Conservation (phyloP, 140 eudicot species). For the Erigeron philadelphicus region DNA sequence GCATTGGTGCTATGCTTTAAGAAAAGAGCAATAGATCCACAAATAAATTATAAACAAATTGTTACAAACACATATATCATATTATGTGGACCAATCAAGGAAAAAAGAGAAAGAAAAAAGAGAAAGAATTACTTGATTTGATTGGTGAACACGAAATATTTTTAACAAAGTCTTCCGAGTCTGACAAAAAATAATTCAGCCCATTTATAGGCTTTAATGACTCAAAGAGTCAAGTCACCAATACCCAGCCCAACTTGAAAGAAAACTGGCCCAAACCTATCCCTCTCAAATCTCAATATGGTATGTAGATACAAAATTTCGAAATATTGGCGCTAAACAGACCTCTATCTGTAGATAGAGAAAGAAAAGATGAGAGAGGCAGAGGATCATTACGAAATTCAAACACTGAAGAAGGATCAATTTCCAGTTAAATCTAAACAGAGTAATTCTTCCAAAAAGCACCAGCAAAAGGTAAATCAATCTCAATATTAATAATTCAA, state of each 20-base stretch:
- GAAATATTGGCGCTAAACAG: constrained; percentile 21
- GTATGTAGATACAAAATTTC: neutral
- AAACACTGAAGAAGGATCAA: constrained; percentile 25
- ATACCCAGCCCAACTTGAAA: neutral
- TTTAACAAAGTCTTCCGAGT: no score
- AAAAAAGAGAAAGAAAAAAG: no score
- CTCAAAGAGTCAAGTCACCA: no score
- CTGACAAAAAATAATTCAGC: no score
- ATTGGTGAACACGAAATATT: no score
- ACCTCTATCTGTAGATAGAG: neutral
- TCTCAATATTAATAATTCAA: neutral
- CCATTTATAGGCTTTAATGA: no score
- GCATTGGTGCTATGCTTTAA: no score
- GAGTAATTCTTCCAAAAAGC: constrained; percentile 26
- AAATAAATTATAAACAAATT: no score
- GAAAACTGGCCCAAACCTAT: neutral
- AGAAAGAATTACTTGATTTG: no score
- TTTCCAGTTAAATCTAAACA: constrained; percentile 18
- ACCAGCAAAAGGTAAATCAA: constrained; percentile 24
- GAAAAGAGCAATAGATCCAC: no score
- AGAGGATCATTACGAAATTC: constrained; percentile 24
- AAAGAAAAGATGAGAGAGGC: constrained; percentile 11
- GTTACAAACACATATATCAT: no score
- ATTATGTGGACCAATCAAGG: no score
- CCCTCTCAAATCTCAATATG: neutral